phyloP scores from a whole-genome alignment of 768 basidiomycete genomes.

The Mycena floridula region DNA sequence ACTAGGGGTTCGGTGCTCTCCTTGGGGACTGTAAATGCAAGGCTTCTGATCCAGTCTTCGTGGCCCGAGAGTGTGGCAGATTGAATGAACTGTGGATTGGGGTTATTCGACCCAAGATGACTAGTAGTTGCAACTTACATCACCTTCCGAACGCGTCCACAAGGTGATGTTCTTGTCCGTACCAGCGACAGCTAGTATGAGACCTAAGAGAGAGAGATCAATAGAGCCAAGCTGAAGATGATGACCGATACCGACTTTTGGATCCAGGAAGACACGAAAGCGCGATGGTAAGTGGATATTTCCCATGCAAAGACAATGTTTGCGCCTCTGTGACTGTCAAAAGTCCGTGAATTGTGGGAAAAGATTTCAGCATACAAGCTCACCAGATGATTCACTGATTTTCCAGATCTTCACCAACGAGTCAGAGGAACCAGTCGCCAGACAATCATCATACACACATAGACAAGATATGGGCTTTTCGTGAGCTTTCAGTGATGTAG shows the following conservation, averaged over 20 bases:
- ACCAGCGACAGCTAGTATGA: slow-evolving; percentile 74
- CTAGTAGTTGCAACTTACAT: slow-evolving; percentile 30
- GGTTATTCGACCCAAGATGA: background rate
- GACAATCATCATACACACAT: slow-evolving; percentile 35
- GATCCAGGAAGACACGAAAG: slow-evolving; percentile 60
- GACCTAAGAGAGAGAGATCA: slow-evolving; percentile 27
- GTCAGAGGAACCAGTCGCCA: slow-evolving; percentile 84
- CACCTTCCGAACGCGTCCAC: slow-evolving; percentile 60
- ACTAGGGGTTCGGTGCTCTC: slow-evolving; percentile 42
- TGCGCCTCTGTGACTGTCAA: slow-evolving; percentile 39
- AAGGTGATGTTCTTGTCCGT: slow-evolving; percentile 79
- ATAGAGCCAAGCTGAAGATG: background rate
- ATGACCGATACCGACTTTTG: slow-evolving; percentile 39
- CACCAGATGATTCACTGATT: slow-evolving; percentile 1
- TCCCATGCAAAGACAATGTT: slow-evolving; percentile 55
- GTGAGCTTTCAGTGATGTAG: slow-evolving; percentile 51
- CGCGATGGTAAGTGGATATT: slow-evolving; percentile 70
- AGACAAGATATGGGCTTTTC: slow-evolving; percentile 64
- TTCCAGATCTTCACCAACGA: slow-evolving; percentile 71
- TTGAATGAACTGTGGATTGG: slow-evolving; percentile 43
- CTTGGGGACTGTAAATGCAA: slow-evolving; percentile 52
- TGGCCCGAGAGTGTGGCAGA: slow-evolving; percentile 71
- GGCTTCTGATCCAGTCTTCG: slow-evolving; percentile 90
- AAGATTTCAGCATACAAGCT: background rate
- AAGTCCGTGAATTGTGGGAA: background rate